These are phyloP conservation scores for Arabis alpina DNA, from an alignment of 345 rosid genomes.

Conservation along the genomic window DNA sequence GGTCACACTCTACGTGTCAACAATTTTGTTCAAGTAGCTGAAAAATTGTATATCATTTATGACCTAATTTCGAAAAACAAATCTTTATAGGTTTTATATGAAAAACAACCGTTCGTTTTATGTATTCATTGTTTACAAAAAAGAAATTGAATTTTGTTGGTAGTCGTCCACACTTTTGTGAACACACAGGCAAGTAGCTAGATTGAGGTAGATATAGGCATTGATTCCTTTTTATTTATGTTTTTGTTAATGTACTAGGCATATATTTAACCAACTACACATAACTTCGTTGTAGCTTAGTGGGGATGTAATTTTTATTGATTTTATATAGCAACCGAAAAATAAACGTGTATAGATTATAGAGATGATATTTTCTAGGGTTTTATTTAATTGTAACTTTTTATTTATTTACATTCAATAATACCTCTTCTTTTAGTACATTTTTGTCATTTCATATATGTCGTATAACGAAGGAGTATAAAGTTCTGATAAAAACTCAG, in stretches of 20 bases:
- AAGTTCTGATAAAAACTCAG: slow-evolving; percentile 14
- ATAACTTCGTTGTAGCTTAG: slow-evolving; percentile 13
- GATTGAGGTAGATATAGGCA: slow-evolving; percentile 30
- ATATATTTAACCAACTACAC: slow-evolving; percentile 26
- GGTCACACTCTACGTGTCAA: slow-evolving; percentile 10
- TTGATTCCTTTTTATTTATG: slow-evolving; percentile 20
- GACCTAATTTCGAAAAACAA: not conserved
- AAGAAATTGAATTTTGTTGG: slow-evolving; percentile 13
- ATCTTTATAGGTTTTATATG: not conserved
- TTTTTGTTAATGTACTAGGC: slow-evolving; percentile 34
- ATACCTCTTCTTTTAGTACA: slow-evolving; percentile 32
- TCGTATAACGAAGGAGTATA: slow-evolving; percentile 39
- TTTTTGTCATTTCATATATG: slow-evolving; percentile 38
- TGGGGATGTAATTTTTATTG: slow-evolving; percentile 1
- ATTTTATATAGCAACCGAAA: not conserved
- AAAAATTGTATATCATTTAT: not conserved
- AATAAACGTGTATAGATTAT: not conserved
- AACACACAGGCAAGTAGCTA: slow-evolving; percentile 29
- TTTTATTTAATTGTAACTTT: slow-evolving; percentile 13
- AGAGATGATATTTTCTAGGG: slow-evolving; percentile 3
- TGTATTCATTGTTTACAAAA: not conserved
- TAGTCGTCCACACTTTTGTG: slow-evolving; percentile 22
- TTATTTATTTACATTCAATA: slow-evolving; percentile 30
- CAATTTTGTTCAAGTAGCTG: not conserved
- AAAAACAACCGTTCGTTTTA: not conserved